Evolutionary conservation across 768 basidiomycete genomes (phyloP), one percentile per base, ranked within the genome.

Genomic region (Leccinum olivaceopallidum): DNA sequence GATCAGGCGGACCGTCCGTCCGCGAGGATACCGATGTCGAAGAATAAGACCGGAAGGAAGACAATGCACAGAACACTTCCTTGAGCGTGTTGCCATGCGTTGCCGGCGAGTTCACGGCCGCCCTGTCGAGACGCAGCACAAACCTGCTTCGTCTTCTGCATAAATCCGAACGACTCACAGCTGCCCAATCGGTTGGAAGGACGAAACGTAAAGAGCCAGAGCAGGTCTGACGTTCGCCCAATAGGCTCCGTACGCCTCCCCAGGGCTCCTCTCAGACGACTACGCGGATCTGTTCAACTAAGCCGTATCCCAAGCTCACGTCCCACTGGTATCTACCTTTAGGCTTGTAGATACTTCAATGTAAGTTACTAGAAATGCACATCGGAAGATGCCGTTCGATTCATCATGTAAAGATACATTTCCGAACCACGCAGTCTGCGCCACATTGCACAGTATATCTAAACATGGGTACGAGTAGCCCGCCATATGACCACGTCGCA

Each of bases 131-230:
- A 94, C 94, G 1, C 78, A 16, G 32, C 10, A 5, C 90, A 95
- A 76, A 78, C 85, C 2, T 98, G 95, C 95, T 90, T 87, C 66
- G 82, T 97, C 18, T 93, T 96, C 75, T 96, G 94, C 69, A 75
- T 98, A 66, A 94, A 90, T 71, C 94, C 95, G 5, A 98, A 98
- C 70, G 95, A 98, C 76, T 88, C 93, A 26, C 96, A 96, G 70
- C 76, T 98, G 22, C 94, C 95, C 44, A 93, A 94, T 71, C 95
- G 97, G 72, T 78, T 98, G 55, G 97, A 98, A 77, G 91, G 92
- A 10, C 81, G 95, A 50, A 88, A 89, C 42, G 89, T 98, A 53
- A 96, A 95, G 73, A 90, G 91, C 0, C 96, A 98, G 75, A 88
- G 87, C 83, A 6, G 88, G 87, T 28, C 80, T 88, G 81, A 83